Evolutionary conservation across 164 flowering plant species (phyloP).

Genomic region (Tinospora cordifolia): DNA sequence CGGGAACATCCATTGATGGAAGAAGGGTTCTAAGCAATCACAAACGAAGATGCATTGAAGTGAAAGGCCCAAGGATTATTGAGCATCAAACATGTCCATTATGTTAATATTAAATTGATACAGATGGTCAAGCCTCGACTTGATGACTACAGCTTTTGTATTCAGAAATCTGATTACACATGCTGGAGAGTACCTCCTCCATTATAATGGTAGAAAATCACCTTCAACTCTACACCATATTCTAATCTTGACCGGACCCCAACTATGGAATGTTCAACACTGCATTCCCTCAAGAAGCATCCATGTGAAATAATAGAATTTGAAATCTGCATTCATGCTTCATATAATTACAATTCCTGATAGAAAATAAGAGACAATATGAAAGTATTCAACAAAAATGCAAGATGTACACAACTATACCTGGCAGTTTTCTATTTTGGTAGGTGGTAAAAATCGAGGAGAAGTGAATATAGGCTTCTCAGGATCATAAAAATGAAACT

Average conservation of each 20-base stretch:
- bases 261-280: slow-evolving; percentile 67
- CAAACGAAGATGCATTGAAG: slow-evolving; percentile 3
- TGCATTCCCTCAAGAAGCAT: slow-evolving; percentile 86
- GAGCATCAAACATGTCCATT: background rate
- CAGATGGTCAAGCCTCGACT: too few relatives aligned
- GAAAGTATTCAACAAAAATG: slow-evolving; percentile 2
- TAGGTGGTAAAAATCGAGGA: slow-evolving; percentile 85
- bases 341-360: background rate
- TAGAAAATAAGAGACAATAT: background rate
- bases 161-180: background rate
- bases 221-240: slow-evolving; percentile 70
- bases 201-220: slow-evolving; percentile 15
- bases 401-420: slow-evolving; percentile 29
- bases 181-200: background rate
- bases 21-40: background rate
- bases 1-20: background rate
- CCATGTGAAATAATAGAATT: slow-evolving; percentile 92
- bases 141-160: too few relatives aligned
- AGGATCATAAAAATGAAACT: slow-evolving; percentile 83
- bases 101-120: too few relatives aligned
- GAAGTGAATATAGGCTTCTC: slow-evolving; percentile 91
- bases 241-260: slow-evolving; percentile 90
- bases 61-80: slow-evolving; percentile 1
- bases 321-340: slow-evolving; percentile 44
- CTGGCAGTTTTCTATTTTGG: slow-evolving; percentile 83